Base-by-base conservation (phyloP, 495 filamentous ascomycete genomes). In the Trypethelium eluteriae region DNA sequence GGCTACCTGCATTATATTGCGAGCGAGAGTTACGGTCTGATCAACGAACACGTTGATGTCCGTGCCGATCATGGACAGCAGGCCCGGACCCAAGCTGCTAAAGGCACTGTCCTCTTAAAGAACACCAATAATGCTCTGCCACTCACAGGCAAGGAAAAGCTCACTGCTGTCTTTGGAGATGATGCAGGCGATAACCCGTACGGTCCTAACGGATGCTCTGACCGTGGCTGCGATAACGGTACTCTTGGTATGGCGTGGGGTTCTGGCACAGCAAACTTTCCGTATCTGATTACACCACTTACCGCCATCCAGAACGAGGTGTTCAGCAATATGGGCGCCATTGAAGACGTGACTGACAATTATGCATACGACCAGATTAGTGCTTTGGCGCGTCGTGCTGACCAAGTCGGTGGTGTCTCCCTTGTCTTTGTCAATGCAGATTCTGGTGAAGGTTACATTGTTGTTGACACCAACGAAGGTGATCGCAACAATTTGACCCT, bases 401-500 rank as follows among this genome's bases (percentile, higher is more conserved):
- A 83, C 47, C 39, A 68, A 14, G 68, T 71, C 32, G 67, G 59
- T 32, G 71, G 70, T 35, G 89, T 86, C 25, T 85, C 90, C 38
- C 83, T 98, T 39, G 92, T 95, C 6, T 98, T 98, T 70, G 92
- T 89, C 68, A 95, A 95, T 70, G 85, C 93, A 2, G 85, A 96
- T 75, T 83, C 87, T 2, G 94, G 94, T 25, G 94, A 98, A 79
- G 91, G 86, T 2, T 98, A 84, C 77, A 89, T 98, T 72, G 82
- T 77, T 16, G 83, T 96, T 18, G 93, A 96, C 63, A 87, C 86
- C 36, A 97, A 98, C 71, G 79, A 82, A 66, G 94, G 94, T 67
- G 94, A 98, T 76, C 86, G 94, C 64, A 94, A 92, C 70, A 96
- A 98, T 78, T 80, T 98, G 56, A 97, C 92, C 3, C 81, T 96